Evolutionary conservation across 164 flowering plant species (phyloP).

Genomic region (Berberis vulgaris): DNA sequence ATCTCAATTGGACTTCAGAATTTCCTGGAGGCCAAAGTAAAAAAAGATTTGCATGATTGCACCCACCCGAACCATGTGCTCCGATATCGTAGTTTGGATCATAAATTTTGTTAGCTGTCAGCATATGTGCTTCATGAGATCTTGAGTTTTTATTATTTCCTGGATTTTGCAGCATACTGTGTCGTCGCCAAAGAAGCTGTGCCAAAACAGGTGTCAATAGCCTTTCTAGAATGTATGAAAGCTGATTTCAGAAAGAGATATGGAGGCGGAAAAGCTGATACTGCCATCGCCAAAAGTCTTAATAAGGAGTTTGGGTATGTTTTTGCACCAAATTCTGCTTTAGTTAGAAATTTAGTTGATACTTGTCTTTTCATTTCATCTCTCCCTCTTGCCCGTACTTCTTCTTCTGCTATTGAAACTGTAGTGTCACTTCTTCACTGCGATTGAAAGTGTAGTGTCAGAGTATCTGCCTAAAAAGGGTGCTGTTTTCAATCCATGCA

Average conservation of each 20-base stretch:
- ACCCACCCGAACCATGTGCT: neutral
- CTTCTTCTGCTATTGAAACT: too few species aligned
- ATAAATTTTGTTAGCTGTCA: neutral
- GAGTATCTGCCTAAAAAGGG: neutral
- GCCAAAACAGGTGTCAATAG: conserved; percentile 74
- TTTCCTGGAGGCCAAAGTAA: too few species aligned
- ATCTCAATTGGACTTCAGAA: too few species aligned
- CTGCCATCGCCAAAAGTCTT: conserved; percentile 83
- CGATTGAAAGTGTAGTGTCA: neutral
- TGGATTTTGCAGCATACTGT: conserved; percentile 62
- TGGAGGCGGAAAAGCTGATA: conserved; percentile 91
- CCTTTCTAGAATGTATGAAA: conserved; percentile 71
- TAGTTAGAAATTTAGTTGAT: too few species aligned
- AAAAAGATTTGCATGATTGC: neutral
- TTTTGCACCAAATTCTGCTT: too few species aligned
- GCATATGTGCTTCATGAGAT: neutral
- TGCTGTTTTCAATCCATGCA: conserved; percentile 17
- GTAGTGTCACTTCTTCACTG: neutral
- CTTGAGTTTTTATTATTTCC: neutral
- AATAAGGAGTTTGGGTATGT: conserved; percentile 90
- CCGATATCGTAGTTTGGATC: neutral
- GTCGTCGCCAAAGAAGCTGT: conserved; percentile 90
- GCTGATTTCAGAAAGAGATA: conserved; percentile 78
- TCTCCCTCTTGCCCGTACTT: neutral
- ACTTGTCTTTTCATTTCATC: too few species aligned